Base-by-base conservation (phyloP, 1,284 basidiomycete genomes). In the Austropuccinia psidii region DNA sequence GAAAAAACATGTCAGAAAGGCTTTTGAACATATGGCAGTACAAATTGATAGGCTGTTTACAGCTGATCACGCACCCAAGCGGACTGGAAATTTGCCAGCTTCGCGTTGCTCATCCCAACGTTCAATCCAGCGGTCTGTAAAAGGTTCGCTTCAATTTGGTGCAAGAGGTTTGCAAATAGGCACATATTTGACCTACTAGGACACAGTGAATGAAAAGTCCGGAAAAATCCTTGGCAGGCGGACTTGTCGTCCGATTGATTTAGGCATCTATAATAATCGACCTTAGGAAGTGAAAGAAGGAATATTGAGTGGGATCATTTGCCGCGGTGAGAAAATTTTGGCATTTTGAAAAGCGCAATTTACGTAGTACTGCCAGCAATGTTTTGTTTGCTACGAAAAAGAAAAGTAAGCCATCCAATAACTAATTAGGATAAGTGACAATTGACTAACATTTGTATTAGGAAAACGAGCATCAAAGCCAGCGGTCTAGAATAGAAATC, bases 181-280 rank as follows among this genome's bases (percentile, higher is more conserved):
- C 7, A 41, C 7, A 9, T n/a, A 27, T 31, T 45, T 6, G 21
- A 62, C 69, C 54, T 19, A 72, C 69, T 73, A 76, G 96, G 96
- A 85, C 96, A 99, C 76, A 98, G 87, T 67, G 94, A 93, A 85
- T 92, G 87, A 86, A 93, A 99, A 43, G 92, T 91, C 81, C 89
- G 88, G 85, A 90, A 92, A 88, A 99, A 99, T 84, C 97, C 93
- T 85, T 95, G 93, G 90, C 96, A 98, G 9, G 96, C 88, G 82
- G 89, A 98, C 75, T 98, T 96, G 80, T 98, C 95, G 77, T 96
- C 96, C 85, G 97, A 98, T 79, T 93, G 93, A 80, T 90, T 85
- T 79, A 98, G 85, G 82, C 96, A 99, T 83, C 95, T 96, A 88
- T 92, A 91, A 86, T 95, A 96, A 84, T 98, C 81, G 69, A 76